These are phyloP conservation scores for Neolentinus lepideus DNA, from an alignment of 1,284 basidiomycete genomes.

Conservation along the genomic window DNA sequence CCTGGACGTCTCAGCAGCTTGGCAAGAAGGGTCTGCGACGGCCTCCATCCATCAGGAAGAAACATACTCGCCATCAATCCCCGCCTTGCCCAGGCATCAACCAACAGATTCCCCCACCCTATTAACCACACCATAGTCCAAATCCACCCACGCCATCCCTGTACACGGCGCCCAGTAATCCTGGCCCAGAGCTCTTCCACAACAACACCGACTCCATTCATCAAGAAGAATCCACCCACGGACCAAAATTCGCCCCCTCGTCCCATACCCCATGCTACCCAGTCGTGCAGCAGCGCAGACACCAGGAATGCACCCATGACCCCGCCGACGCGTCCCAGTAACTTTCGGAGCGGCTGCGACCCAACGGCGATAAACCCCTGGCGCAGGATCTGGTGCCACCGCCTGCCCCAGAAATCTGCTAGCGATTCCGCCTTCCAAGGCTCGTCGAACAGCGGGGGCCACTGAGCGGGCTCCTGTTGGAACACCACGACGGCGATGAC, in stretches of 20 bases:
- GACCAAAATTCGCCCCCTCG: conserved; percentile 37
- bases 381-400: conserved; percentile 39
- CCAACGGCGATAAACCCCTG: conserved; percentile 28
- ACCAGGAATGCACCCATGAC: conserved; percentile 49
- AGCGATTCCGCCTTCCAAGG: conserved; percentile 35
- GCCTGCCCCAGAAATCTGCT: conserved; percentile 33
- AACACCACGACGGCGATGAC: conserved; percentile 33
- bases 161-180: conserved; percentile 15
- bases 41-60: conserved; percentile 5
- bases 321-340: conserved; percentile 37
- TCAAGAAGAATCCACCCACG: conserved; percentile 47
- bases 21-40: conserved; percentile 2
- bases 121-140: conserved; percentile 43
- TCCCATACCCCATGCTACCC: conserved; percentile 52
- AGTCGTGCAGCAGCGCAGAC: conserved; percentile 50
- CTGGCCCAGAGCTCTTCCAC: conserved; percentile 39
- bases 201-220: conserved; percentile 43
- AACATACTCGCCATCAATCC: conserved; percentile 27
- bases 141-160: conserved; percentile 28
- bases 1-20: too few relatives aligned
- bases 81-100: conserved; percentile 43
- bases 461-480: conserved; percentile 25
- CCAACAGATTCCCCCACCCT: conserved; percentile 35
- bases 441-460: conserved; percentile 34
- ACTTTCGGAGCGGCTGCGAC: conserved; percentile 16